Base-by-base conservation (phyloP, 2,329 filamentous ascomycete species). In the Fusarium penzigii region DNA sequence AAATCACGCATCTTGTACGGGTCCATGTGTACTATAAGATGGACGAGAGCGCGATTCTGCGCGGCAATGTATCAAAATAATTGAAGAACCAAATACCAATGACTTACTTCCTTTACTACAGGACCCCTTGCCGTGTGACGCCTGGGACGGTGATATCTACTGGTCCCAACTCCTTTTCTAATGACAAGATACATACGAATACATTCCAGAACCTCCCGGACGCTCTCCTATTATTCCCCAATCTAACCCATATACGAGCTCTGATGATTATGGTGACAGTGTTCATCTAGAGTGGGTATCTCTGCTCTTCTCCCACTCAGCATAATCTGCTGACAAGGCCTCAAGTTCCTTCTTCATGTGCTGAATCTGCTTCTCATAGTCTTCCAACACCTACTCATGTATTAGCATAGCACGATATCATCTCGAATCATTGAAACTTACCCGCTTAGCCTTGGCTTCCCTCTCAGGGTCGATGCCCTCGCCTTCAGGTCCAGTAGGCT, bases 281-380 rank as follows among this genome's bases (percentile, higher is more conserved):
- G 58, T 67, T 39, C 67, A 67, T 52, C 72, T 73, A 14, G 72
- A 63, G 20, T 68, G 62, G 12, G 74, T 70, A 57, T 73, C 73
- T 48, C 76, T 74, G 56, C 77, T 78, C 65, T 75, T 77, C 59
- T 82, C 78, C 80, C 81, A 84, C 25, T 78, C 73, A 12, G 77
- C 74, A 53, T 79, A 84, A 55, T 84, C 82, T 40, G 78, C 76
- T 61, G 81, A 81, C 58, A 86, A 76, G 46, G 82, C 78, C 66
- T 88, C 86, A 13, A 87, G 76, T 68, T 91, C 87, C 68, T 86
- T 87, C 71, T 86, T 88, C 57, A 95, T 76, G 68, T 92, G 87
- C 66, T 82, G 78, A 34, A 94, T 78, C 74, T 93, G 89, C 68
- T 86, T 89, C 69, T 92, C 87, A 69, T 92, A 93, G 66, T 92